Conservation (phyloP, 2,329 filamentous ascomycete species). For the Cladosporium sphaerospermum region DNA sequence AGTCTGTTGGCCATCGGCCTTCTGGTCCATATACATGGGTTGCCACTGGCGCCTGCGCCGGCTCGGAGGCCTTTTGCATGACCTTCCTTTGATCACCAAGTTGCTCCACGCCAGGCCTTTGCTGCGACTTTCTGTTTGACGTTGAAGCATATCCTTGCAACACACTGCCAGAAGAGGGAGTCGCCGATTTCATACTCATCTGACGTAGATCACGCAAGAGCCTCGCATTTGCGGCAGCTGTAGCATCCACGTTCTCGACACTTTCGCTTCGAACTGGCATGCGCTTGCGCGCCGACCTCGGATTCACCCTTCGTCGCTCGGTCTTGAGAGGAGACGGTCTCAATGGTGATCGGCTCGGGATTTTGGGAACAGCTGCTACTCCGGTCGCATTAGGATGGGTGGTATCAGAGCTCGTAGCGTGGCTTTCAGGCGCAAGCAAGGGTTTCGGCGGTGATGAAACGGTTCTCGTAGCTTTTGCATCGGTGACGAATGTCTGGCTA, state of each 20-base stretch:
- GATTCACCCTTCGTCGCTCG: neutral
- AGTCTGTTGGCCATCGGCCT: slow-evolving; percentile 20
- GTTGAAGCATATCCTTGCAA: slow-evolving; percentile 9
- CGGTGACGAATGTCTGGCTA: slow-evolving; percentile 28
- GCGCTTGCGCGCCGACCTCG: neutral
- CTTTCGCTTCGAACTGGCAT: neutral
- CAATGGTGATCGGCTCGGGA: neutral
- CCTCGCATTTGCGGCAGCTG: slow-evolving; percentile 18
- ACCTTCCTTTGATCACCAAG: too few species aligned
- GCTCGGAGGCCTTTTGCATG: too few species aligned
- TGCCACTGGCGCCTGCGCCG: too few species aligned
- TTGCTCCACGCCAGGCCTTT: neutral
- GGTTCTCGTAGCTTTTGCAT: neutral
- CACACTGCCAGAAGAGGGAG: slow-evolving; percentile 12
- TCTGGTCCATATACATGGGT: neutral
- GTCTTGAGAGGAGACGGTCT: neutral
- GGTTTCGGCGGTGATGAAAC: neutral
- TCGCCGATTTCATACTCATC: slow-evolving; percentile 12
- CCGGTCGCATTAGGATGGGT: neutral
- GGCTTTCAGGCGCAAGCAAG: neutral
- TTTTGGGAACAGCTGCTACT: neutral
- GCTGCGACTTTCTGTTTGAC: neutral
- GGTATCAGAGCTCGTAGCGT: neutral
- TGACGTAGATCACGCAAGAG: slow-evolving; percentile 22
- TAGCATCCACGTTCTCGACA: neutral